Evolutionary conservation across 805 yeast species (phyloP).

Genomic region (Blastobotrys muscicola): DNA sequence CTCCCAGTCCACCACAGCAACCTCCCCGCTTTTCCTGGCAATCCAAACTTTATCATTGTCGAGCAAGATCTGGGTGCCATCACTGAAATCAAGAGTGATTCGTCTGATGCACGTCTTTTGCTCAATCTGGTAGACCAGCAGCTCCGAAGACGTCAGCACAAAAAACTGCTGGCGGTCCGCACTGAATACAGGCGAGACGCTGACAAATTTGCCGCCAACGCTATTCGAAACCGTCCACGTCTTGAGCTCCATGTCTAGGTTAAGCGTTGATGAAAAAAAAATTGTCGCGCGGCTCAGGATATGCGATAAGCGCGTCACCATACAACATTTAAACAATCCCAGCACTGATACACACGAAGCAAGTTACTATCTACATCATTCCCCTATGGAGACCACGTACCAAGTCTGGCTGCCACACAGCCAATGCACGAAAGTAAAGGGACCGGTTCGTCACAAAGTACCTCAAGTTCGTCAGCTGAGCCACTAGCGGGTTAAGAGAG

Average conservation of each 20-base stretch:
- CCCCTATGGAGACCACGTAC: too few relatives aligned
- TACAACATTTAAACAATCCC: too few relatives aligned
- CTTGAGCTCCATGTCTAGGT: too few relatives aligned
- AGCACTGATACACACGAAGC: too few relatives aligned
- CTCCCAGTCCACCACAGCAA: conserved; percentile 21
- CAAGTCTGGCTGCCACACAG: too few relatives aligned
- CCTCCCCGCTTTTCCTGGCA: conserved; percentile 19
- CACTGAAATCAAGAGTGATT: conserved; percentile 25
- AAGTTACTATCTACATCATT: too few relatives aligned
- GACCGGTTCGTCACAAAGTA: too few relatives aligned
- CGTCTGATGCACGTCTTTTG: conserved; percentile 28
- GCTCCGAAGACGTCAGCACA: conserved; percentile 29
- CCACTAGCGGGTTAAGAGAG: too few relatives aligned
- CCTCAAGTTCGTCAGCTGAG: too few relatives aligned
- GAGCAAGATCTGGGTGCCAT: conserved; percentile 25
- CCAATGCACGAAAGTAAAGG: too few relatives aligned
- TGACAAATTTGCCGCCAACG: conserved; percentile 30
- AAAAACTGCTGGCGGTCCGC: conserved; percentile 23
- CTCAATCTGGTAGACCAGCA: conserved; percentile 28
- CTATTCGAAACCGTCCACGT: conserved; percentile 18
- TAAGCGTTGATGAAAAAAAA: neutral
- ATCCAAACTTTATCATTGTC: conserved; percentile 23
- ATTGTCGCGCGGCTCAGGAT: neutral
- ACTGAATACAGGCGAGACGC: conserved; percentile 29
- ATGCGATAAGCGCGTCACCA: neutral